Base-by-base conservation (phyloP, 345 rosid genomes). In the Ailanthus altissimus region DNA sequence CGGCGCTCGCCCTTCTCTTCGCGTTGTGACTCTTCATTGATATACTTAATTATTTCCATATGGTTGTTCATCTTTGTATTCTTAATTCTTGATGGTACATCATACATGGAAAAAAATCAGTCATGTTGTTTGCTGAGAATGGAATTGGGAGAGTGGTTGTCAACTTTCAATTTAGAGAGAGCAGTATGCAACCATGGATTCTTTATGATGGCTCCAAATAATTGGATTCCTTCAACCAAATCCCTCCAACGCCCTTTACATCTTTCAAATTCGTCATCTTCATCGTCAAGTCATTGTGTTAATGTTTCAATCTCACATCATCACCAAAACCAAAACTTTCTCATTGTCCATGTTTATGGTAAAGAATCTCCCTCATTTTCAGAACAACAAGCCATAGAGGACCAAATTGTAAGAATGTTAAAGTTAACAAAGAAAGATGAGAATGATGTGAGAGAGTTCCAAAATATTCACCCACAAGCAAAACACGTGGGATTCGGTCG, bases 181-280 rank as follows among this genome's bases (percentile, higher is more conserved):
- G 83, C 87, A 3, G 82, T 87, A 10, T 87, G 92, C 72, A 89
- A 87, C 56, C 92, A 89, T 61, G 90, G 90, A 0, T 87, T 81
- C 28, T 87, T 86, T 66, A 89, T 87, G 90, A 87, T 87, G 90
- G 78, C 88, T 70, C 90, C 89, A 2, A 87, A 89, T 13, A 50
- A 59, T 0, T 87, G 89, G 90, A 46, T 71, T 23, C 81, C 88
- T 8, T 58, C 76, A 20, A 50, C 76, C 14, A 81, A 81, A 47
- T 85, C 88, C 21, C 73, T 87, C 0, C 58, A 21, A 1, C 85
- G 90, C 2, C 92, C 90, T 1, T 64, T 85, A 23, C 74, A 72
- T 0, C 80, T 85, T 4, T 60, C 79, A 0, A 38, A 84, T 13
- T 81, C 71, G 1, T 18, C 64, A 3, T 28, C 53, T 18, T 83